Evolutionary conservation across 306 rosid species (phyloP).

Genomic region (Gynostemma pentaphyllum): DNA sequence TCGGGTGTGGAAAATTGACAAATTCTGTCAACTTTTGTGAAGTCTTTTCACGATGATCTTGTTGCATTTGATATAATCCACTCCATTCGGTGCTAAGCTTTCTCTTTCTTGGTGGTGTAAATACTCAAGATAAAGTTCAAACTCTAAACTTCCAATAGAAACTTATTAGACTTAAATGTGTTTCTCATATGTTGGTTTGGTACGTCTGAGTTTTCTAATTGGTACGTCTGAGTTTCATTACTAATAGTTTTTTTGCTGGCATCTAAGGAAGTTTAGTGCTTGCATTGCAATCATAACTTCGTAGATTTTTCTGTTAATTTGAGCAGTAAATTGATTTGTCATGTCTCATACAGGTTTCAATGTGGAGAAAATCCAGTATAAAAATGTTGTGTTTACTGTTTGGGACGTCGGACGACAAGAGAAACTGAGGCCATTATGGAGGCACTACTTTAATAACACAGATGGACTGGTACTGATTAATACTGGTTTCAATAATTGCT

Average conservation of each 20-base stretch:
- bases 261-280: not conserved
- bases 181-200: not conserved
- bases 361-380: conserved; percentile 95
- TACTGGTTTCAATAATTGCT: not conserved
- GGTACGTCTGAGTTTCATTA: not conserved
- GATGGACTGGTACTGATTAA: conserved; percentile 68
- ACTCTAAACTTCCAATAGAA: not conserved
- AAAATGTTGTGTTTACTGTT: conserved; percentile 91
- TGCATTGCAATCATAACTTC: not conserved
- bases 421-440: conserved; percentile 92
- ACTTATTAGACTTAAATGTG: not conserved
- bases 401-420: conserved; percentile 99
- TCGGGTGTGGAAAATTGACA: not conserved
- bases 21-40: not conserved
- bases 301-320: not conserved
- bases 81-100: not conserved
- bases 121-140: not conserved
- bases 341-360: conserved; percentile 54
- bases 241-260: not conserved
- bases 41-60: not conserved
- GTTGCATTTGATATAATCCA: not conserved
- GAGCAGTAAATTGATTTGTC: not conserved
- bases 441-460: conserved; percentile 88
- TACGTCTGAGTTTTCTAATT: not conserved
- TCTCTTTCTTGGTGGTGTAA: not conserved